Conservation (phyloP, 2,329 filamentous ascomycete species). For the Ascochyta lentis region DNA sequence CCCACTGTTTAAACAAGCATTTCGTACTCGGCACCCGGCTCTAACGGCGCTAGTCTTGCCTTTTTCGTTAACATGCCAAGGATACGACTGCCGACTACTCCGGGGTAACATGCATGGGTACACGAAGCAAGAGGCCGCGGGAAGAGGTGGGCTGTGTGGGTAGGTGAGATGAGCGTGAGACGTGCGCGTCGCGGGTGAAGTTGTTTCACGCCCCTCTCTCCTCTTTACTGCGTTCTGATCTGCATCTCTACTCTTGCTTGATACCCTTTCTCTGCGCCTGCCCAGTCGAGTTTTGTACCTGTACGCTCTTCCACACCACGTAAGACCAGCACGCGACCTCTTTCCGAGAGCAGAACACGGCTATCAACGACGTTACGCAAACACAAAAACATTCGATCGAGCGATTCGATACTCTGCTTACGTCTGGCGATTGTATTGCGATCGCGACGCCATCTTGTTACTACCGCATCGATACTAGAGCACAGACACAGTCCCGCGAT, state of each 20-base stretch:
- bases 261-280: slow-evolving; percentile 3
- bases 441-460: slow-evolving; percentile 6
- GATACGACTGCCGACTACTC: slow-evolving; percentile 11
- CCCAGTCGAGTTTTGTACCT: slow-evolving; percentile 8
- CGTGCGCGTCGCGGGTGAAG: slow-evolving; percentile 9
- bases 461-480: slow-evolving; percentile 8
- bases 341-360: slow-evolving; percentile 1
- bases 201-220: slow-evolving; percentile 4
- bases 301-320: slow-evolving; percentile 8
- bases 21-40: slow-evolving; percentile 16
- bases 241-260: neutral
- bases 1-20: slow-evolving; percentile 15
- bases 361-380: neutral
- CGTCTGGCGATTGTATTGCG: neutral
- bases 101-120: slow-evolving; percentile 15
- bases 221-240: neutral
- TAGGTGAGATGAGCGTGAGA: slow-evolving; percentile 9
- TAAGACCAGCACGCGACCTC: slow-evolving; percentile 12
- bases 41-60: slow-evolving; percentile 10
- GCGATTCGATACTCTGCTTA: neutral
- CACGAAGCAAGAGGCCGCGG: slow-evolving; percentile 1
- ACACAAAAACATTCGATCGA: neutral
- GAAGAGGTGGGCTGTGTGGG: slow-evolving; percentile 7
- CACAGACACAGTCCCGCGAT: slow-evolving; percentile 21
- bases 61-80: neutral